Base-by-base conservation (phyloP, 2,329 filamentous ascomycete species). In the Neofusicoccum cordaticola region DNA sequence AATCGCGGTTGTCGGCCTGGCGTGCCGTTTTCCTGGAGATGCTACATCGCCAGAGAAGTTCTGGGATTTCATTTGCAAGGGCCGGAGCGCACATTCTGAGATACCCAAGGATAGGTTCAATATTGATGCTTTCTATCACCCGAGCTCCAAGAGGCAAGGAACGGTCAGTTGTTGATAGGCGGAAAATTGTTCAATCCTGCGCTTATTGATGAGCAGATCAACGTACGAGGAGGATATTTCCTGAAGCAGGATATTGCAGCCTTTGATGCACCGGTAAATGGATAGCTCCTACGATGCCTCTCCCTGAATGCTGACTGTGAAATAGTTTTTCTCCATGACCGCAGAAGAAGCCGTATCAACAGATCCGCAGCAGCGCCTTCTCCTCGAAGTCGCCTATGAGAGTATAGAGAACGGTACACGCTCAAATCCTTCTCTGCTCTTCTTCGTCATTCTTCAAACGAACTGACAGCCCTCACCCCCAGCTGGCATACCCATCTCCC, bases 321-420 rank as follows among this genome's bases (percentile, higher is more conserved):
- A 1, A 31, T 31, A 31, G 9, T 74, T 75, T 64, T 75, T 75
- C 39, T 51, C 64, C 6, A 66, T 67, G 6, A 69, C 66, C 6
- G 37, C 66, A 12, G 63, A 64, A 8, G 72, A 74, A 35, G 70
- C 71, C 3, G 62, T 65, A 1, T 61, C 62, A 17, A 71, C 72
- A 64, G 71, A 74, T 45, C 71, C 71, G 1, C 67, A 71, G 13
- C 67, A 72, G 15, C 69, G 73, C 11, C 65, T 70, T 9, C 63
- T 71, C 2, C 66, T 75, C 2, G 73, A 74, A 58, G 70, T 70
- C 15, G 69, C 70, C 0, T 77, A 75, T 31, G 74, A 79, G 66
- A 75, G 78, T 0, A 67, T 86, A 0, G 79, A 81, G 52, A 74
- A 74, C 65, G 70, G 66, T 13, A 68, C 27, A 7, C 27, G 6